A percentile compares a stretch with the other conserved stretches of the same genome.
phyloP scores from a whole-genome alignment of 495 filamentous ascomycete species.

The Aspergillus steynii region DNA sequence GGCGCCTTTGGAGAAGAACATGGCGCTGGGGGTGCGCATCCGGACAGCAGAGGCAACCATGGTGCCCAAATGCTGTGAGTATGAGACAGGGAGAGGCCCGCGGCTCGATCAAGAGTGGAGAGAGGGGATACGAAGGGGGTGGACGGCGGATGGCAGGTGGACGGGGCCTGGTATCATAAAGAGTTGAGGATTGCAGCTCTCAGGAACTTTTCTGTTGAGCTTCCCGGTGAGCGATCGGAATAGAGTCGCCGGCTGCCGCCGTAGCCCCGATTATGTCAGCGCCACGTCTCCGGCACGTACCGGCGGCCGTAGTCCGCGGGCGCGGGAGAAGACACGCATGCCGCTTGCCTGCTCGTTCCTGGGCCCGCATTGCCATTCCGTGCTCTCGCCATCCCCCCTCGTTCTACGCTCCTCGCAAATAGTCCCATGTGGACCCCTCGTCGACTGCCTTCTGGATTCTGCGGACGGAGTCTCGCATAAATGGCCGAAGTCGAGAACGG shows the following conservation, averaged over 20 bases:
- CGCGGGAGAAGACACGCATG: conserved; percentile 29
- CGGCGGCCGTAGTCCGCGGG: conserved; percentile 19
- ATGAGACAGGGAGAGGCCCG: conserved; percentile 30
- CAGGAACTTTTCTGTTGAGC: conserved; percentile 52
- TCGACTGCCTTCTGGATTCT: conserved; percentile 29
- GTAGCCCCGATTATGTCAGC: conserved; percentile 28
- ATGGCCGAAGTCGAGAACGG: conserved; percentile 50
- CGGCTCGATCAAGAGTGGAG: conserved; percentile 21
- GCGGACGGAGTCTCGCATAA: conserved; percentile 40
- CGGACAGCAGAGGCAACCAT: conserved; percentile 50
- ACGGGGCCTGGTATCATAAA: conserved; percentile 24
- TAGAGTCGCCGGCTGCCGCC: conserved; percentile 25
- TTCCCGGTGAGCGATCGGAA: conserved; percentile 40
- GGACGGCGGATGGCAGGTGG: conserved; percentile 31
- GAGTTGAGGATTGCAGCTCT: conserved; percentile 23
- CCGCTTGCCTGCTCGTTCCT: conserved; percentile 2
- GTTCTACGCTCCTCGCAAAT: conserved; percentile 20
- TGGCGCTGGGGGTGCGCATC: conserved; percentile 50
- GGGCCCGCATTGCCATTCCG: neutral
- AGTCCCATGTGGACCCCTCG: conserved; percentile 36
- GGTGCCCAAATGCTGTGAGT: conserved; percentile 34
- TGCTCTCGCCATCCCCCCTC: conserved; percentile 14
- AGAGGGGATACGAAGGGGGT: conserved; percentile 30
- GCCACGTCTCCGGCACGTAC: conserved; percentile 9
- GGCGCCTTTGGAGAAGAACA: conserved; percentile 45